These are phyloP conservation scores for Zanthoxylum bungeanum DNA, from an alignment of 345 rosid genomes.

Conservation along the genomic window DNA sequence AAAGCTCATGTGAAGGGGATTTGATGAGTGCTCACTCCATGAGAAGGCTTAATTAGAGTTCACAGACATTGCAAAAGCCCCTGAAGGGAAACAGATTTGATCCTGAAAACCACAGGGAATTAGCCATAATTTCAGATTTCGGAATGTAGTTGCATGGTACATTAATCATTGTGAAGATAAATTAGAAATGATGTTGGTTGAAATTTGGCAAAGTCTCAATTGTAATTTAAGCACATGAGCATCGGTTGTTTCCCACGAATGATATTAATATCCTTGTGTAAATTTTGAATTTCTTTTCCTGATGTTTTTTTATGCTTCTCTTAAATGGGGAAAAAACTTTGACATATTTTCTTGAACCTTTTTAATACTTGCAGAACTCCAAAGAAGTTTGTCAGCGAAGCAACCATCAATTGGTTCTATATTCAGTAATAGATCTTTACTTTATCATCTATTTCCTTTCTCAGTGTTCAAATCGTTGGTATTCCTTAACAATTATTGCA, in stretches of 20 bases:
- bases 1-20: background rate
- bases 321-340: background rate
- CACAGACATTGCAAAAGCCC: background rate
- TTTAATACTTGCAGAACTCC: slow-evolving; percentile 27
- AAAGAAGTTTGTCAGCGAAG: slow-evolving; percentile 33
- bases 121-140: background rate
- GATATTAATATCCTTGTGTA: background rate
- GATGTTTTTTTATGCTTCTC: background rate
- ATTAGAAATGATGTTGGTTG: background rate
- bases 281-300: background rate
- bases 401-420: slow-evolving; percentile 29
- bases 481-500: background rate
- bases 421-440: slow-evolving; percentile 26
- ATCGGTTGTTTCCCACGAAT: background rate
- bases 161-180: background rate
- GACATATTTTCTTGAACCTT: slow-evolving; percentile 1
- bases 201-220: background rate
- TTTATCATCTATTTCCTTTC: background rate
- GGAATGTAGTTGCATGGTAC: background rate
- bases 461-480: background rate
- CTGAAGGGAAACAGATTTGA: background rate
- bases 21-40: background rate
- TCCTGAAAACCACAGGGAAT: background rate
- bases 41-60: background rate
- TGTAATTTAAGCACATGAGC: background rate